These are phyloP conservation scores for Dalbergia cultrata DNA, from an alignment of 306 rosid species.

Conservation along the genomic window DNA sequence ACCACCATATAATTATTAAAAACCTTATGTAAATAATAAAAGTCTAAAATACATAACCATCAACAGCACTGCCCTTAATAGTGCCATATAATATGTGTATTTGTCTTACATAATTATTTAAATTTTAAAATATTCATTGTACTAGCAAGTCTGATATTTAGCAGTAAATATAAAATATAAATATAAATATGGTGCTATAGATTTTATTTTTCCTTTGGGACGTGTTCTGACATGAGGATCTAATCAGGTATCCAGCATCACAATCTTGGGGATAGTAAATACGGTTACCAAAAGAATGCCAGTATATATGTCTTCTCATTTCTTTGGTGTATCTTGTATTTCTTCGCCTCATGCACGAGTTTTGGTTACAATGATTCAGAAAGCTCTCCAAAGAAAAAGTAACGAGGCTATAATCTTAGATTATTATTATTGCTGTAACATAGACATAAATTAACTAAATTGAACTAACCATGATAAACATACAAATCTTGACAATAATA, in stretches of 20 bases:
- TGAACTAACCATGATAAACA: neutral
- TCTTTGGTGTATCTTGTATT: too few species aligned
- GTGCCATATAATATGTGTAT: neutral
- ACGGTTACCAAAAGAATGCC: conserved; percentile 24
- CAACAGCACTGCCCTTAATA: too few species aligned
- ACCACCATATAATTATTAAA: too few species aligned
- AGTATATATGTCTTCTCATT: neutral
- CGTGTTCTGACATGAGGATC: conserved; percentile 46
- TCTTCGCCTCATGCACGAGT: neutral
- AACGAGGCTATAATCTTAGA: neutral
- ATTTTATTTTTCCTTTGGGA: conserved; percentile 13
- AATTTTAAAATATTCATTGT: neutral
- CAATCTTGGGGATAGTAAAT: conserved; percentile 34
- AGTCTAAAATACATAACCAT: too few species aligned
- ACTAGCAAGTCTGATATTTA: conserved; percentile 27
- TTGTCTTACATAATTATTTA: too few species aligned
- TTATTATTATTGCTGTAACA: neutral
- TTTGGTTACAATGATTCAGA: neutral
- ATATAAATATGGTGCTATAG: neutral
- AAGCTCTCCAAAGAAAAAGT: conserved; percentile 4
- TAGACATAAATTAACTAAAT: neutral
- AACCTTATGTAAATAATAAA: too few species aligned
- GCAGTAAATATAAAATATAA: neutral
- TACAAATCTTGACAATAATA: conserved; percentile 2
- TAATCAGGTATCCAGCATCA: conserved; percentile 33